Conservation (phyloP, 805 yeast genomes). For the Starmerella etchellsii region DNA sequence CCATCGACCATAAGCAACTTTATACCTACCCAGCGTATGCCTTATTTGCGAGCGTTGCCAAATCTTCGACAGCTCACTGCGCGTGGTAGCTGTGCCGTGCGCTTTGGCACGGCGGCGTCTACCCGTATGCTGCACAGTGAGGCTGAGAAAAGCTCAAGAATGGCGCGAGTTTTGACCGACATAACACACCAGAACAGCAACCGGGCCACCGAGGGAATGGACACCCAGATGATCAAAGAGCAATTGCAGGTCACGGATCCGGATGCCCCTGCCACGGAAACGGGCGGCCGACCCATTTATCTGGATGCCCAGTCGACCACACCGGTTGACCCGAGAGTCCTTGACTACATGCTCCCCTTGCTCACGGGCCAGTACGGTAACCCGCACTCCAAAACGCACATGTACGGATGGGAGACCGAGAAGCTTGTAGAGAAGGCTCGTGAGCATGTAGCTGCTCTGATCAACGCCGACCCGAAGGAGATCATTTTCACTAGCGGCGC, state of each 20-base stretch:
- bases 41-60: neutral
- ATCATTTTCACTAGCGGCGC: conserved; percentile 97
- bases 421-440: conserved; percentile 82
- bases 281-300: conserved; percentile 67
- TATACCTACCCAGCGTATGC: too few relatives aligned
- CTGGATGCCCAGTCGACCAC: conserved; percentile 98
- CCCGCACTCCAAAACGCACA: conserved; percentile 94
- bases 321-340: conserved; percentile 92
- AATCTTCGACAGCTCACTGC: neutral
- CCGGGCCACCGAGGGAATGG: conserved; percentile 12
- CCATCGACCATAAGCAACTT: too few relatives aligned
- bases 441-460: conserved; percentile 63
- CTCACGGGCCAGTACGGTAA: conserved; percentile 87
- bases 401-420: conserved; percentile 98
- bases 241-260: conserved; percentile 3
- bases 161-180: conserved; percentile 14
- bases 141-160: conserved; percentile 9
- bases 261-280: conserved; percentile 16
- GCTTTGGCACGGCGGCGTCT: neutral
- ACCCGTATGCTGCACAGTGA: conserved; percentile 10
- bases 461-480: conserved; percentile 91
- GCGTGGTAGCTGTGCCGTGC: too few relatives aligned
- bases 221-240: neutral
- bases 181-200: conserved; percentile 10
- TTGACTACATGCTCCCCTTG: conserved; percentile 32